Evolutionary conservation across 2,329 filamentous ascomycete genomes (phyloP).

Genomic region (Neofusicoccum parvum): DNA sequence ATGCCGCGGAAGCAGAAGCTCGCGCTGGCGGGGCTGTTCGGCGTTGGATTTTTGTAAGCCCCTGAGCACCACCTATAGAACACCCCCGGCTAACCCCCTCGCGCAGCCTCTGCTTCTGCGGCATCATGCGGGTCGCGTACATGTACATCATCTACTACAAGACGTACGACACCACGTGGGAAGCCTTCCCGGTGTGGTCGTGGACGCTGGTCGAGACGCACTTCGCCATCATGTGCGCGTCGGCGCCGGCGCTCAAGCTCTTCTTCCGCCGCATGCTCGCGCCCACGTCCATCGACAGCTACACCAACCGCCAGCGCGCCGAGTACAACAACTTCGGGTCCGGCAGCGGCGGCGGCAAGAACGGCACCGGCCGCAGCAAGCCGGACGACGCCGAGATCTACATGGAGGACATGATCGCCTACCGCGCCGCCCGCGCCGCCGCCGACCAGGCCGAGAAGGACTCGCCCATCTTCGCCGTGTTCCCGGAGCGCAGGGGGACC

Average conservation of each 20-base stretch:
- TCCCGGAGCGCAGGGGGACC: neutral
- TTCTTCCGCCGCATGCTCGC: slow-evolving; percentile 31
- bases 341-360: neutral
- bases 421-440: neutral
- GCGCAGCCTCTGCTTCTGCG: slow-evolving; percentile 36
- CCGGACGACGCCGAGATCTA: neutral
- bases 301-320: neutral
- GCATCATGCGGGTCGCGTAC: slow-evolving; percentile 42
- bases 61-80: too few relatives aligned
- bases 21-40: slow-evolving; percentile 48
- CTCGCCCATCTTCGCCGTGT: neutral
- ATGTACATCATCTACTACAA: slow-evolving; percentile 36
- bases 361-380: too few relatives aligned
- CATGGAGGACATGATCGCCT: neutral
- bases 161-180: slow-evolving; percentile 46
- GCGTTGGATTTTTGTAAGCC: slow-evolving; percentile 44
- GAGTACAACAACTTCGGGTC: neutral
- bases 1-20: slow-evolving; percentile 48
- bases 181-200: slow-evolving; percentile 41
- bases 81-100: too few relatives aligned
- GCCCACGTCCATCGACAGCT: neutral
- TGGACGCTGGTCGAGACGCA: slow-evolving; percentile 47
- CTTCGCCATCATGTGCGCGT: slow-evolving; percentile 48
- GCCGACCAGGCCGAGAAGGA: neutral
- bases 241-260: slow-evolving; percentile 47